phyloP scores from a whole-genome alignment of 768 basidiomycete genomes.

The Phlebiopsis flavidoalba region DNA sequence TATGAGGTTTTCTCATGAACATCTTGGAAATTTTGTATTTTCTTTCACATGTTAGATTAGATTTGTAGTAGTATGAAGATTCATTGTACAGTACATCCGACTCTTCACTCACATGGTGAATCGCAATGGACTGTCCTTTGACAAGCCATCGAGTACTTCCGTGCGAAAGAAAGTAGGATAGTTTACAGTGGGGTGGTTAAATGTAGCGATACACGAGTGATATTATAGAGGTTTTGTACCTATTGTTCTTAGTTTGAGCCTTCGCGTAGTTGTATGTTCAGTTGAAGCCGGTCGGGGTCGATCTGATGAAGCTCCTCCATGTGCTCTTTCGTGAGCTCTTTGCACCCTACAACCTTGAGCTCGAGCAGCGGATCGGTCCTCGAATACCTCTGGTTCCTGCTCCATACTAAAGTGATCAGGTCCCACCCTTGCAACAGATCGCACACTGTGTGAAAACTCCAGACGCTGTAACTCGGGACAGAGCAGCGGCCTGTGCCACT shows the following conservation, averaged over 20 bases:
- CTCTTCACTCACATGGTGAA: no score
- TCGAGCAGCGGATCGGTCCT: not conserved
- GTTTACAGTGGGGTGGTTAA: no score
- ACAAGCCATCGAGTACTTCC: not conserved
- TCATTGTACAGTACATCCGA: no score
- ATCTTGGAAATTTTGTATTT: no score
- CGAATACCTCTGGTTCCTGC: not conserved
- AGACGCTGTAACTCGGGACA: slow-evolving; percentile 5
- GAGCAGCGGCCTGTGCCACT: not conserved
- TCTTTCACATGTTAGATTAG: not conserved
- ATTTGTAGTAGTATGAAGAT: not conserved
- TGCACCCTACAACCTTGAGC: not conserved
- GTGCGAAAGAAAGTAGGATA: not conserved
- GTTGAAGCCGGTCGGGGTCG: not conserved
- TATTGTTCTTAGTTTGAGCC: not conserved
- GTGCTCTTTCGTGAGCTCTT: not conserved
- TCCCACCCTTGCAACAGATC: slow-evolving; percentile 1
- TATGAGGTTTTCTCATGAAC: slow-evolving; percentile 42
- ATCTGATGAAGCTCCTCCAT: not conserved
- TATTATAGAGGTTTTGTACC: not conserved
- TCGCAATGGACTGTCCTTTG: no score
- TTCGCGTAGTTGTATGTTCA: not conserved
- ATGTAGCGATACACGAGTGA: not conserved
- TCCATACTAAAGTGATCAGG: not conserved
- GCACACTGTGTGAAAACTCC: not conserved